Conservation (phyloP, 805 yeast genomes). For the Metschnikowia similis region DNA sequence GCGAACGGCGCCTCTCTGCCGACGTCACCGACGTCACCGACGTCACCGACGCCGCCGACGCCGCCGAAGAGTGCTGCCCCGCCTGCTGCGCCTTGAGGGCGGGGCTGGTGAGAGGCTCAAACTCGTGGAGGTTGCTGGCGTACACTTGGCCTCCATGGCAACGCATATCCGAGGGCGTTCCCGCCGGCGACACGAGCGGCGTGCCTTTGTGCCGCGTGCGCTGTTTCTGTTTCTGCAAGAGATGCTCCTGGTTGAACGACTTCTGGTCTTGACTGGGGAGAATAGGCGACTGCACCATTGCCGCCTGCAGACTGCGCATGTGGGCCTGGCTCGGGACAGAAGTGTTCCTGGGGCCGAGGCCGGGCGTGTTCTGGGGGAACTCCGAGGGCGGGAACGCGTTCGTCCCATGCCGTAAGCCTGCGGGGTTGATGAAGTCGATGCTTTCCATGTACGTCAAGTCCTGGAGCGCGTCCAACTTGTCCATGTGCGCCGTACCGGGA, state of each 20-base stretch:
- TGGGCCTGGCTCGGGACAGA: not conserved
- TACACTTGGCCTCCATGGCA: constrained; percentile 16
- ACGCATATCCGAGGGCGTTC: constrained; percentile 53
- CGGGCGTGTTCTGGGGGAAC: constrained; percentile 17
- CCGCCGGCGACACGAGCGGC: constrained; percentile 74
- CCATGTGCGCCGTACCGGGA: not conserved
- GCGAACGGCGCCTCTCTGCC: constrained; percentile 30
- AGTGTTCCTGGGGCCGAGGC: constrained; percentile 8
- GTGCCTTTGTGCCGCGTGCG: constrained; percentile 33
- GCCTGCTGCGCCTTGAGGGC: constrained; percentile 49
- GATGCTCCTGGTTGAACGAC: constrained; percentile 40
- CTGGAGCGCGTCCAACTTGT: not conserved
- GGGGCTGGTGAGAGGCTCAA: constrained; percentile 62
- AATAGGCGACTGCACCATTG: constrained; percentile 27
- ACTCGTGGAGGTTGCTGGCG: constrained; percentile 21
- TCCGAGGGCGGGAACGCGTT: constrained; percentile 18
- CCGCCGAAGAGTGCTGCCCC: not conserved
- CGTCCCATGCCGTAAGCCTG: constrained; percentile 11
- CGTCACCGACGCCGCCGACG: constrained; percentile 1
- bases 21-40: not conserved
- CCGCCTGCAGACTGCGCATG: not conserved
- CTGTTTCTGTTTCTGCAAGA: constrained; percentile 29
- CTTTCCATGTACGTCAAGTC: not conserved
- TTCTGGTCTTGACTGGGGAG: constrained; percentile 40
- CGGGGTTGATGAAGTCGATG: constrained; percentile 16